A percentile compares a stretch with the other conserved stretches of the same genome.
Conservation (phyloP, 192 early-diverging fungal genomes). For the Umbelopsis ramanniana region DNA sequence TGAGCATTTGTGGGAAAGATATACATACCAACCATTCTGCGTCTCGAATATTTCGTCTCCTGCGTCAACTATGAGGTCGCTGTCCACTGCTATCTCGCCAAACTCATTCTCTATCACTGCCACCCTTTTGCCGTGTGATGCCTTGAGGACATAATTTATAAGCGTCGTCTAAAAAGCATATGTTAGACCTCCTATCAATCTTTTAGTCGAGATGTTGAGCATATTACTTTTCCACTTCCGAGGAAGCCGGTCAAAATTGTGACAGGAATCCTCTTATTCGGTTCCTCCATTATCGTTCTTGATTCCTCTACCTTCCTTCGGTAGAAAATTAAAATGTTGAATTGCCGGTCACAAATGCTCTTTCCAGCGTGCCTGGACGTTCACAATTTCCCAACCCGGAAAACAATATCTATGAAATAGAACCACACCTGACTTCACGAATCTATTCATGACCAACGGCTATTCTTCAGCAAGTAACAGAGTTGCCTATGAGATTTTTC, state of each 20-base stretch:
- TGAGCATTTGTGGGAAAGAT: not conserved
- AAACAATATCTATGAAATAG: no score
- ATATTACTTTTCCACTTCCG: constrained; percentile 25
- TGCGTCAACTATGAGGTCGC: constrained; percentile 31
- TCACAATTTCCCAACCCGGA: not conserved
- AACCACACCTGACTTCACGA: no score
- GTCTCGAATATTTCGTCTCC: constrained; percentile 40
- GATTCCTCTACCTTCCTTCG: not conserved
- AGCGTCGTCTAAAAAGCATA: constrained; percentile 8
- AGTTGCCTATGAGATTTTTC: no score
- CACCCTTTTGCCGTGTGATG: constrained; percentile 22
- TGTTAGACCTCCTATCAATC: not conserved
- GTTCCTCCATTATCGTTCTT: not conserved
- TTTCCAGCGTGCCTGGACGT: not conserved
- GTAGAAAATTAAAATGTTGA: not conserved
- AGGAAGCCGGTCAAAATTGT: constrained; percentile 25
- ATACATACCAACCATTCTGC: constrained; percentile 47
- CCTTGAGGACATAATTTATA: constrained; percentile 25
- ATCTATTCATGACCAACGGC: no score
- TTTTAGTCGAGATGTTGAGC: not conserved
- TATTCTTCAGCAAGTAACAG: no score
- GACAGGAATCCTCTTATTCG: constrained; percentile 17
- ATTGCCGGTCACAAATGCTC: not conserved
- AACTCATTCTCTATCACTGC: constrained; percentile 28
- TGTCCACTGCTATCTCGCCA: constrained; percentile 26